A percentile compares a stretch with the other conserved stretches of the same genome.
Evolutionary conservation across 257 asterid genomes (phyloP).

Genomic region (Solanum gandarillasii): DNA sequence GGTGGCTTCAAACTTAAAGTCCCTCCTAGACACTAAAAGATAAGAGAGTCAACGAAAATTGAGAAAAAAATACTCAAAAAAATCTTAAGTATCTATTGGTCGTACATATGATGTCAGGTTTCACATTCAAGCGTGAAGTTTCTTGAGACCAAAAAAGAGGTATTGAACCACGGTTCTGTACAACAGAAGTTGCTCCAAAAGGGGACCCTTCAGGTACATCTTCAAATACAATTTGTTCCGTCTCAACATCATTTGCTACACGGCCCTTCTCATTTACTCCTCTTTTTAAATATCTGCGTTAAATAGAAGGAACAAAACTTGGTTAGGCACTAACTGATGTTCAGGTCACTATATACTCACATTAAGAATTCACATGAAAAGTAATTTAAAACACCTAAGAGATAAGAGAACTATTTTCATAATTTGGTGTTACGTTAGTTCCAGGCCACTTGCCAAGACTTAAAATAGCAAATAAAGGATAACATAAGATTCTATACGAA

Average conservation of each 20-base stretch:
- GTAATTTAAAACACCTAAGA: neutral
- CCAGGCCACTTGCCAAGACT: neutral
- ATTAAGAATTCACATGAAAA: neutral
- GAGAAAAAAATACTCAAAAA: neutral
- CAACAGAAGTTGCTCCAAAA: conserved; percentile 58
- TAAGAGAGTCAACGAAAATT: conserved; percentile 3
- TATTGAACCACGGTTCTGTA: conserved; percentile 91
- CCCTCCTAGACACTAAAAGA: conserved; percentile 71
- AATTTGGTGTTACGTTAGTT: neutral
- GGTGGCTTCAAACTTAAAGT: conserved; percentile 67
- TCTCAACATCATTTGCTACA: conserved; percentile 96
- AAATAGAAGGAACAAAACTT: neutral
- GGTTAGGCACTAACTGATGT: neutral
- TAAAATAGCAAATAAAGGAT: neutral
- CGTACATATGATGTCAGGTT: conserved; percentile 84
- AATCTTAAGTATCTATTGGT: neutral
- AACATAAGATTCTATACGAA: neutral
- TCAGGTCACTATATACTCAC: neutral
- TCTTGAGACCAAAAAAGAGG: conserved; percentile 99
- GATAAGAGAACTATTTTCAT: neutral
- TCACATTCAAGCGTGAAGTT: conserved; percentile 64
- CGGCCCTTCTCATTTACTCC: conserved; percentile 92
- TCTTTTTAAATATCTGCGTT: conserved; percentile 60
- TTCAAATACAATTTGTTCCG: conserved; percentile 86
- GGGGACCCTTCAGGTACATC: conserved; percentile 44